These are phyloP conservation scores for Boletus reticuloceps DNA, from an alignment of 768 basidiomycete genomes.

Conservation along the genomic window DNA sequence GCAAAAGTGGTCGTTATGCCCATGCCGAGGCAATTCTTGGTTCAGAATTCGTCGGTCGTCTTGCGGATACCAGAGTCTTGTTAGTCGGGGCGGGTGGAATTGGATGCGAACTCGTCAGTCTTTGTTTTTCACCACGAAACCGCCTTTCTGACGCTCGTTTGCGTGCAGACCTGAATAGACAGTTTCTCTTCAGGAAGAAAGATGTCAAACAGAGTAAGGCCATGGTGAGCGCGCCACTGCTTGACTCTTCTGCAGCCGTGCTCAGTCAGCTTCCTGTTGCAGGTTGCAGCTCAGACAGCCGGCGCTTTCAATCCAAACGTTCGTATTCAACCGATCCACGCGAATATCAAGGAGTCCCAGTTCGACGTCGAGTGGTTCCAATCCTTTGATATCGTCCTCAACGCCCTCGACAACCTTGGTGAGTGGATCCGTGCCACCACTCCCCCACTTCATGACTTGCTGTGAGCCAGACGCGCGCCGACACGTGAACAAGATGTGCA, in stretches of 20 bases:
- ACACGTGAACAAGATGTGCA: slow-evolving; percentile 98
- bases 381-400: slow-evolving; percentile 88
- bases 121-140: not conserved
- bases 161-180: slow-evolving; percentile 78
- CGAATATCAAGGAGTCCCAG: slow-evolving; percentile 91
- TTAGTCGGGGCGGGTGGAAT: slow-evolving; percentile 97
- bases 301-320: slow-evolving; percentile 86
- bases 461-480: slow-evolving; percentile 72
- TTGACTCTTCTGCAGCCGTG: not conserved
- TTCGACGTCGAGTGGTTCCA: slow-evolving; percentile 91
- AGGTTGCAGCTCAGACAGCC: slow-evolving; percentile 85
- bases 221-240: slow-evolving; percentile 46
- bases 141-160: not conserved
- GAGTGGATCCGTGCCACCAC: slow-evolving; percentile 20
- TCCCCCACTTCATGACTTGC: not conserved
- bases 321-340: slow-evolving; percentile 83
- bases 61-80: slow-evolving; percentile 31
- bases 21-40: slow-evolving; percentile 84
- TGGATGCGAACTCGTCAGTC: slow-evolving; percentile 90
- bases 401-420: slow-evolving; percentile 97
- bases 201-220: slow-evolving; percentile 98
- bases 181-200: slow-evolving; percentile 95
- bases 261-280: not conserved
- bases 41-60: slow-evolving; percentile 56
- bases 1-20: slow-evolving; percentile 37